Evolutionary conservation across 768 basidiomycete species (phyloP).

Genomic region (Paxillus rubicundulus): DNA sequence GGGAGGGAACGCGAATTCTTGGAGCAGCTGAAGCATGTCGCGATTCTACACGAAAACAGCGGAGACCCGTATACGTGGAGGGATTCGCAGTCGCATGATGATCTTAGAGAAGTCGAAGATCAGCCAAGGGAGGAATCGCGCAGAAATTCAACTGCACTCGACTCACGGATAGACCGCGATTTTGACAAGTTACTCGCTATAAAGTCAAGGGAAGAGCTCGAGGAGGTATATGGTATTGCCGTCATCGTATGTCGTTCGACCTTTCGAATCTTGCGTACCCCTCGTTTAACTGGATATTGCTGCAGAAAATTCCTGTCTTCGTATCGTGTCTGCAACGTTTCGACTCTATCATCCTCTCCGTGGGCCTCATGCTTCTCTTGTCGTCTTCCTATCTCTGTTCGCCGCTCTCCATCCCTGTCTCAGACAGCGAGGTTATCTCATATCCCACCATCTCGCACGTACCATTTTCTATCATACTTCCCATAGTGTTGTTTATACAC

Average conservation of each 20-base stretch:
- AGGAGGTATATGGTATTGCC: slow-evolving; percentile 77
- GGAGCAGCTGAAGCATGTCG: slow-evolving; percentile 24
- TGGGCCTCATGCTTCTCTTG: slow-evolving; percentile 55
- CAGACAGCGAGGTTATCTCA: slow-evolving; percentile 13
- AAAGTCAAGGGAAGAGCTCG: slow-evolving; percentile 71
- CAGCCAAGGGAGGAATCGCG: slow-evolving; percentile 5
- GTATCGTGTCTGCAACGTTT: slow-evolving; percentile 74
- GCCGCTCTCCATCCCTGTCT: slow-evolving; percentile 37
- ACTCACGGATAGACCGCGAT: slow-evolving; percentile 57
- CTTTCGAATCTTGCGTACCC: background rate
- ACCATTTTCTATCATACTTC: slow-evolving; percentile 40
- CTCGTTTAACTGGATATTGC: slow-evolving; percentile 3
- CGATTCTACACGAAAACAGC: slow-evolving; percentile 7
- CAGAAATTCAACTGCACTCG: slow-evolving; percentile 15
- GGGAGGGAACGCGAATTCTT: slow-evolving; percentile 41
- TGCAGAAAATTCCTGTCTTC: slow-evolving; percentile 73
- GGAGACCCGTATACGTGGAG: slow-evolving; percentile 11
- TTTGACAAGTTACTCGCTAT: slow-evolving; percentile 62
- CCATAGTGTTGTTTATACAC: slow-evolving; percentile 47
- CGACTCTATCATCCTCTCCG: slow-evolving; percentile 66
- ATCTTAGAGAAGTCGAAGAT: slow-evolving; percentile 21
- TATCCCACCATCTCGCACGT: slow-evolving; percentile 30
- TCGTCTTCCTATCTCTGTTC: slow-evolving; percentile 62
- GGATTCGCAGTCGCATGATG: slow-evolving; percentile 10
- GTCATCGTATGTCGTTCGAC: slow-evolving; percentile 57